Conservation (phyloP, 345 rosid species). For the Moricandia moricandioides region DNA sequence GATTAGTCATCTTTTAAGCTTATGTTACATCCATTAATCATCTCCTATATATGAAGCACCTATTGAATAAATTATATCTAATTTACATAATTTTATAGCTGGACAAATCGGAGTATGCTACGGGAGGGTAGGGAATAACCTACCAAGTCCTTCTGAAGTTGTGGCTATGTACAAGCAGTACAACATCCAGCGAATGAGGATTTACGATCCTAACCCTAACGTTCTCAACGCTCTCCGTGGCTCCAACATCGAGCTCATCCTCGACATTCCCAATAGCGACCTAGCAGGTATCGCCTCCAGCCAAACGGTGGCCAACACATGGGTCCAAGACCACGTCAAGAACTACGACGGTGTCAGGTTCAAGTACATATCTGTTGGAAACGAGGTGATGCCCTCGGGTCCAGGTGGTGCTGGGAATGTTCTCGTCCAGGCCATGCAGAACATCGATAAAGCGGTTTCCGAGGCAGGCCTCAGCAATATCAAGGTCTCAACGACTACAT, state of each 20-base stretch:
- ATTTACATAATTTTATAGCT: conserved; percentile 9
- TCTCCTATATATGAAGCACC: background rate
- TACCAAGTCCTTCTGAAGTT: conserved; percentile 33
- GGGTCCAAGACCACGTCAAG: conserved; percentile 49
- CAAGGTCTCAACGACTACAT: conserved; percentile 41
- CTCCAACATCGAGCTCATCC: conserved; percentile 50
- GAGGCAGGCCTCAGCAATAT: background rate
- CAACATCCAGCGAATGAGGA: conserved; percentile 29
- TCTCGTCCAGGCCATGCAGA: background rate
- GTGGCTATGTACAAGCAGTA: conserved; percentile 23
- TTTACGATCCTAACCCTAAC: conserved; percentile 34
- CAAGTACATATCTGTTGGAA: conserved; percentile 60
- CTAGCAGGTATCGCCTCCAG: conserved; percentile 43
- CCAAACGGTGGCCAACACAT: conserved; percentile 44
- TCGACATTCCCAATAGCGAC: conserved; percentile 23
- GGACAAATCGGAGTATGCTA: conserved; percentile 45
- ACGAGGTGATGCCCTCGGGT: conserved; percentile 36
- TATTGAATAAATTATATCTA: background rate
- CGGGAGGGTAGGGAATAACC: conserved; percentile 24
- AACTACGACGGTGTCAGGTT: conserved; percentile 43
- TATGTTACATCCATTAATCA: background rate
- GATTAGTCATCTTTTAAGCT: background rate
- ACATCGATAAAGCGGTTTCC: conserved; percentile 2
- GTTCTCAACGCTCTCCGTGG: conserved; percentile 53
- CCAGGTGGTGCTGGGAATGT: background rate